A percentile compares a stretch with the other conserved stretches of the same genome.
Conservation (phyloP, 176 grass and related monocot genomes). For the Triticum dicoccoides region DNA sequence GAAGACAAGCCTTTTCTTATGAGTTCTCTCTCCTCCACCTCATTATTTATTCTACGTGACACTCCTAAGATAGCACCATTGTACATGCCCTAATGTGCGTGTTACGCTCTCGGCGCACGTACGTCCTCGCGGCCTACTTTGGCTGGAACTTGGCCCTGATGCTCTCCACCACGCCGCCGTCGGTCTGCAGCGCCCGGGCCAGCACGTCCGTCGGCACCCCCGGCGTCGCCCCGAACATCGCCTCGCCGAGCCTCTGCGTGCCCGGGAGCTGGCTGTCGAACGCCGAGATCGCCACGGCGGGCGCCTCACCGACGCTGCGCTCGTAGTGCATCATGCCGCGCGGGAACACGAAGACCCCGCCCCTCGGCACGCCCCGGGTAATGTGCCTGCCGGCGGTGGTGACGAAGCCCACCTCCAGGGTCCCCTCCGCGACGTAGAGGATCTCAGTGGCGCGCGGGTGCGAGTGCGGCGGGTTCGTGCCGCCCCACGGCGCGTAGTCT, state of each 20-base stretch:
- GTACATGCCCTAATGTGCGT: not conserved
- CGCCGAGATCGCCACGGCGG: conserved; percentile 39
- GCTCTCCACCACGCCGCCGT: conserved; percentile 30
- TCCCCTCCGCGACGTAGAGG: conserved; percentile 49
- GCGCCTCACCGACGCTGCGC: conserved; percentile 30
- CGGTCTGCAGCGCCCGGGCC: conserved; percentile 46
- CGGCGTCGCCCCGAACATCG: conserved; percentile 47
- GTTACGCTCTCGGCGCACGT: not conserved
- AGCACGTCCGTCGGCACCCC: conserved; percentile 47
- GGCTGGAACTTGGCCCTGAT: conserved; percentile 53
- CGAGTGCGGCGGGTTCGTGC: conserved; percentile 63
- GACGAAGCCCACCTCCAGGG: conserved; percentile 70
- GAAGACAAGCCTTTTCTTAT: too few relatives aligned
- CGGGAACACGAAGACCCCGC: conserved; percentile 64
- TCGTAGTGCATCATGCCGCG: conserved; percentile 64
- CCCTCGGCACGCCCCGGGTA: conserved; percentile 25
- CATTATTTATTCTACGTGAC: too few relatives aligned
- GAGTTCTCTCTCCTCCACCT: too few relatives aligned
- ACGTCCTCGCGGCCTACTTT: conserved; percentile 4
- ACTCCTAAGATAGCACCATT: too few relatives aligned
- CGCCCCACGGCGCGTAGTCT: conserved; percentile 64
- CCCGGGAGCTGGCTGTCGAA: conserved; percentile 75
- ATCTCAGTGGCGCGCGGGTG: conserved; percentile 78
- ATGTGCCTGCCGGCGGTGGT: conserved; percentile 33
- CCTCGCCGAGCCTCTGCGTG: conserved; percentile 26